A percentile compares a stretch with the other conserved stretches of the same genome.
phyloP scores from a whole-genome alignment of 305 asterid species.

The Fraxinus albicans region DNA sequence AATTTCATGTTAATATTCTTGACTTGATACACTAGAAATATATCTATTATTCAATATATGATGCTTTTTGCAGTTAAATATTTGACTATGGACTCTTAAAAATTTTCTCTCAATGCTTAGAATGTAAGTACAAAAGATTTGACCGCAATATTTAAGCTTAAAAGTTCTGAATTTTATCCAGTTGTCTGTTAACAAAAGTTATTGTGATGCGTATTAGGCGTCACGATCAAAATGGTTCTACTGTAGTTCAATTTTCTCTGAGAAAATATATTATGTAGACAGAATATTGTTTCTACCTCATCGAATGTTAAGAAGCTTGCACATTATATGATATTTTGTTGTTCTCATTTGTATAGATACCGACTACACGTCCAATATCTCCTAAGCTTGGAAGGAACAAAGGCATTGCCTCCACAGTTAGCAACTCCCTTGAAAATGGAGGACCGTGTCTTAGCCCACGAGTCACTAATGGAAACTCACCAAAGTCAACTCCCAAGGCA shows the following conservation, averaged over 20 bases:
- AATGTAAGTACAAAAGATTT: not conserved
- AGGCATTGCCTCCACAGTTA: conserved; percentile 25
- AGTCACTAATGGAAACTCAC: conserved; percentile 30
- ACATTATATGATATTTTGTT: conserved; percentile 1
- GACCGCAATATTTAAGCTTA: not conserved
- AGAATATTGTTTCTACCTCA: not conserved
- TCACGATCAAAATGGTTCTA: not conserved
- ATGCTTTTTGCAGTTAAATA: not conserved
- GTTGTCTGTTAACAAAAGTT: not conserved
- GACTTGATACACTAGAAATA: not conserved
- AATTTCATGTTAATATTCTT: not conserved
- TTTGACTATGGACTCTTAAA: not conserved
- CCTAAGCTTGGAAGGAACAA: conserved; percentile 70
- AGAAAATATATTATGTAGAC: not conserved
- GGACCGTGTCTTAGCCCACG: conserved; percentile 40
- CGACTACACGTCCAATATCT: conserved; percentile 65
- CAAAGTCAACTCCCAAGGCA: conserved; percentile 26
- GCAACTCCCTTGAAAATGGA: conserved; percentile 34
- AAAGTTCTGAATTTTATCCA: not conserved
- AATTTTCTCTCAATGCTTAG: not conserved
- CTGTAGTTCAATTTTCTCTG: not conserved
- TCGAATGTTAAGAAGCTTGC: not conserved
- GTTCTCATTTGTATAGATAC: conserved; percentile 39
- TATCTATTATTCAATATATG: not conserved
- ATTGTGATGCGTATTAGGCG: not conserved